A percentile compares a stretch with the other conserved stretches of the same genome.
These are phyloP conservation scores for Sphenostylis stenocarpa DNA, from an alignment of 306 rosid species.

Conservation along the genomic window DNA sequence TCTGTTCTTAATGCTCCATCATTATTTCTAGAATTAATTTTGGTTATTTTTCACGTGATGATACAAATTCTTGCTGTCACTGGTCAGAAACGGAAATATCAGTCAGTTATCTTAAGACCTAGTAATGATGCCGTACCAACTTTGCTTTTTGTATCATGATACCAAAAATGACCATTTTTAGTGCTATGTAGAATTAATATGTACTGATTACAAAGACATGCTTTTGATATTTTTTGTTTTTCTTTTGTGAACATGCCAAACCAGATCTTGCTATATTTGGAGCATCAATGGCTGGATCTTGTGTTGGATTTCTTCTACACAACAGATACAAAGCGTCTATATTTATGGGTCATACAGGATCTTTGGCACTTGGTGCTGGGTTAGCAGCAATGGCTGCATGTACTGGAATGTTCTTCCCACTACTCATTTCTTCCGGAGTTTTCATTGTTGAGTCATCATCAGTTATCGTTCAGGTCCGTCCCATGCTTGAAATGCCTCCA, in stretches of 20 bases:
- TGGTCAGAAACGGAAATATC: neutral
- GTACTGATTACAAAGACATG: constrained; percentile 20
- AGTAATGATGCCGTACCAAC: neutral
- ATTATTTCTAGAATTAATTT: too few relatives aligned
- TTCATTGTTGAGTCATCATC: constrained; percentile 74
- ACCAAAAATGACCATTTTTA: constrained; percentile 2
- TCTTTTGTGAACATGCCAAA: constrained; percentile 32
- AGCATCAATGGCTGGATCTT: constrained; percentile 99
- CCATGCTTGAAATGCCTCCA: constrained; percentile 19
- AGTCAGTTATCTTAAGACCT: neutral
- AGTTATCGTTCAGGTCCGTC: constrained; percentile 67
- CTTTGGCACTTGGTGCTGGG: constrained; percentile 92
- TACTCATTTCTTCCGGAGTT: constrained; percentile 73
- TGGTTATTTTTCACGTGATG: too few relatives aligned
- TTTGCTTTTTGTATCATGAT: neutral
- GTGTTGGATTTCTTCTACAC: constrained; percentile 95
- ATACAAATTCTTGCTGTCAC: too few relatives aligned
- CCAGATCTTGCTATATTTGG: constrained; percentile 92
- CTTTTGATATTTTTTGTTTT: neutral
- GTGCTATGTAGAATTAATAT: constrained; percentile 1
- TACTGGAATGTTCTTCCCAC: constrained; percentile 94
- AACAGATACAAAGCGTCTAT: constrained; percentile 87
- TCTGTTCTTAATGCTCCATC: neutral
- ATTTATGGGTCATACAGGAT: constrained; percentile 87
- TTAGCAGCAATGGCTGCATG: constrained; percentile 97